phyloP scores from a whole-genome alignment of 2,329 filamentous ascomycete species.

The Venturia nashicola region DNA sequence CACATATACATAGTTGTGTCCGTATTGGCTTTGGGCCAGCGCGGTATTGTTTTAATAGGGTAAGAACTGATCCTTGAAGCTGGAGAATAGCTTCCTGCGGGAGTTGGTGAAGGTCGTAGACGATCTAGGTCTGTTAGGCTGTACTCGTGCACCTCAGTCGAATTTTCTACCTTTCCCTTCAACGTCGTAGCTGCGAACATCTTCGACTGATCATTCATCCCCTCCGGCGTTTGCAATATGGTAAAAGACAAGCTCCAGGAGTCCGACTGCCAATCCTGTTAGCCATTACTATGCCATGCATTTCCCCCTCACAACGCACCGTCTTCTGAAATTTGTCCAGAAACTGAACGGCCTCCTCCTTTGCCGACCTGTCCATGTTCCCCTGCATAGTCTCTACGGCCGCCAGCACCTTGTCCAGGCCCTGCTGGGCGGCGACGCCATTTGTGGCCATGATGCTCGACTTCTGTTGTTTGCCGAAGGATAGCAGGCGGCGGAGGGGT shows the following conservation, averaged over 20 bases:
- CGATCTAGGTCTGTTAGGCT: conserved; percentile 52
- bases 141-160: neutral
- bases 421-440: conserved; percentile 50
- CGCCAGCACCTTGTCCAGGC: conserved; percentile 73
- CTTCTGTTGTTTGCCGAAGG: neutral
- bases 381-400: conserved; percentile 89
- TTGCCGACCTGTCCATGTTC: conserved; percentile 60
- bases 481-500: neutral
- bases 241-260: conserved; percentile 84
- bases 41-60: conserved; percentile 69
- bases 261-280: conserved; percentile 50
- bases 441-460: conserved; percentile 51
- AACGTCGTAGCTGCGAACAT: conserved; percentile 93
- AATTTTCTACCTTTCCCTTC: conserved; percentile 75
- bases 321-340: conserved; percentile 97
- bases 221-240: conserved; percentile 60
- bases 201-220: conserved; percentile 71
- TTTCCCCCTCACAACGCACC: conserved; percentile 40
- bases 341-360: conserved; percentile 83
- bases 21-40: conserved; percentile 65
- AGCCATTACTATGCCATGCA: neutral
- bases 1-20: conserved; percentile 86
- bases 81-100: conserved; percentile 60
- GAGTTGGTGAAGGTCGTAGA: conserved; percentile 88
- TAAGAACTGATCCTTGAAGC: conserved; percentile 72